Evolutionary conservation across 2,329 filamentous ascomycete genomes (phyloP).

Genomic region (Samsoniella hepiali): DNA sequence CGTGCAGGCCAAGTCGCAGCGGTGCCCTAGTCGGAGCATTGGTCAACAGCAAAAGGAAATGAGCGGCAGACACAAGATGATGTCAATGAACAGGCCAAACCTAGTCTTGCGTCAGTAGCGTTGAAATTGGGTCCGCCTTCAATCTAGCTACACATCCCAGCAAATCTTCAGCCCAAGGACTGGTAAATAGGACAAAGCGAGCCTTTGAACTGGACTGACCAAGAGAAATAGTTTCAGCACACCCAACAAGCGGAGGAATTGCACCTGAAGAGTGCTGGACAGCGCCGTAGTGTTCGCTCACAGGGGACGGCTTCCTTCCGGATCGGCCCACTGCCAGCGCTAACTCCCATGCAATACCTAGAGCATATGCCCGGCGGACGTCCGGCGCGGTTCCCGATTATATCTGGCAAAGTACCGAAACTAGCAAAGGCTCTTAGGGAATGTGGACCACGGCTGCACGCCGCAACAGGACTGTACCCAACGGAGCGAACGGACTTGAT

Average conservation of each 20-base stretch:
- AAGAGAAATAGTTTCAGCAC: not conserved
- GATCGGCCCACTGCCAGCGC: slow-evolving; percentile 12
- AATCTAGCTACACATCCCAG: not conserved
- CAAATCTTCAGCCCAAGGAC: not conserved
- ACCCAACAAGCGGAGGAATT: not conserved
- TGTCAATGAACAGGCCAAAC: not conserved
- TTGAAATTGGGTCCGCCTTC: not conserved
- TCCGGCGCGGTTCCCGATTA: slow-evolving; percentile 14
- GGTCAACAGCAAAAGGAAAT: not conserved
- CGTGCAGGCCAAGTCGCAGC: not conserved
- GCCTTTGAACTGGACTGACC: not conserved
- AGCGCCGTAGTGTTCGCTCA: not conserved
- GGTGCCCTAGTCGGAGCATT: not conserved
- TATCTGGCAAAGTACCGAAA: slow-evolving; percentile 13
- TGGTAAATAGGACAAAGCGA: not conserved
- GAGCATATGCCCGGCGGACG: slow-evolving; percentile 1
- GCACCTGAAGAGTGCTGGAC: not conserved
- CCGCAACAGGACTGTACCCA: not conserved
- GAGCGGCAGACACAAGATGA: not conserved
- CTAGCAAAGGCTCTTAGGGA: slow-evolving; percentile 5
- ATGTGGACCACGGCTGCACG: not conserved
- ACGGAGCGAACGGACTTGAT: slow-evolving; percentile 1
- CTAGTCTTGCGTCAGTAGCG: not conserved
- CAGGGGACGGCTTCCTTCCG: slow-evolving; percentile 1
- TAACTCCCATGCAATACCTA: not conserved